These are phyloP conservation scores for Yamadazyma endophytica DNA, from an alignment of 805 yeast species.

Conservation along the genomic window DNA sequence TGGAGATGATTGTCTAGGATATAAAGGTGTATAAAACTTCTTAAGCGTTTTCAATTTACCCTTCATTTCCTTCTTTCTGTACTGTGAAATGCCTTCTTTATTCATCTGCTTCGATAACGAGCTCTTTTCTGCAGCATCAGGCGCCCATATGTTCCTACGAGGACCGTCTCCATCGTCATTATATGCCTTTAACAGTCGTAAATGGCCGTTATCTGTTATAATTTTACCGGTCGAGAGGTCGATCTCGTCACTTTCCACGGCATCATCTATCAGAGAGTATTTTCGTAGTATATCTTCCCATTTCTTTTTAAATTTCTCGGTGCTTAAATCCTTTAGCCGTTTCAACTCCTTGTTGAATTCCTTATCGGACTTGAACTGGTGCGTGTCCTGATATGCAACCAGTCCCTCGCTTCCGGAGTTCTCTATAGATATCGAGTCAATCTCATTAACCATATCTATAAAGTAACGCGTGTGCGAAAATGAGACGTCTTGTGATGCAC, in stretches of 20 bases:
- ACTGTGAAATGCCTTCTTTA: no score
- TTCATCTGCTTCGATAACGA: no score
- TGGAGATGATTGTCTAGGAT: no score
- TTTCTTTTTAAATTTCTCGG: slow-evolving; percentile 19
- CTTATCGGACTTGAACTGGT: slow-evolving; percentile 9
- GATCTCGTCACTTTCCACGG: slow-evolving; percentile 57
- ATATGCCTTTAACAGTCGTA: slow-evolving; percentile 38
- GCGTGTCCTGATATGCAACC: slow-evolving; percentile 1
- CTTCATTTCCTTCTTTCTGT: no score
- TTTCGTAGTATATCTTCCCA: slow-evolving; percentile 55
- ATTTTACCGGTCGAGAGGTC: slow-evolving; percentile 64
- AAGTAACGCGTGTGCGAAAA: no score
- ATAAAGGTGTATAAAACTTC: no score
- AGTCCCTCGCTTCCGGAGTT: slow-evolving; percentile 12
- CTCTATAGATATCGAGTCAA: slow-evolving; percentile 18
- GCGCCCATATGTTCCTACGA: slow-evolving; percentile 33
- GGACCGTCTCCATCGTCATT: no score
- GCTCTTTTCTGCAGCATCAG: no score
- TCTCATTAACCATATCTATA: no score
- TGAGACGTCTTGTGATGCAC: no score
- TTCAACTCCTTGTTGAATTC: slow-evolving; percentile 21
- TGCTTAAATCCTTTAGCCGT: slow-evolving; percentile 24
- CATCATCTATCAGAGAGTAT: slow-evolving; percentile 45
- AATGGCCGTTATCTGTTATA: slow-evolving; percentile 65
- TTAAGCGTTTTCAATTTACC: slow-evolving; percentile 14